Conservation (phyloP, 78 protist genomes). For the Chrysochromulina parva region DNA sequence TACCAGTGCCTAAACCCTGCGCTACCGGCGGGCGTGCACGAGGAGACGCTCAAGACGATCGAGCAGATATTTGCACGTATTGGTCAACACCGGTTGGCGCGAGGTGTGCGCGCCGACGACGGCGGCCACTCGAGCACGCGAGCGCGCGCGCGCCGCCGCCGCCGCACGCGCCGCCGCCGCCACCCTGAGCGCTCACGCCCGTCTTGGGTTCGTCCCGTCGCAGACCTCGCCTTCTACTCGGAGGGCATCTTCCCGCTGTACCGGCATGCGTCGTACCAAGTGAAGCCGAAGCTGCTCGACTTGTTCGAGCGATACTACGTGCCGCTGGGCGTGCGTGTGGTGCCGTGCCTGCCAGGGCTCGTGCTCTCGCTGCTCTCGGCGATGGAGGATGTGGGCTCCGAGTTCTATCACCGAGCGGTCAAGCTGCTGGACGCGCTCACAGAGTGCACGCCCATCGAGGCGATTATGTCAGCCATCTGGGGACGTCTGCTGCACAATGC, state of each 20-base stretch:
- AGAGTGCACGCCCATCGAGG: background rate
- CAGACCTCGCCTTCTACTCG: slow-evolving; percentile 45
- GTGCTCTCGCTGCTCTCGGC: slow-evolving; percentile 40
- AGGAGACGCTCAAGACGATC: slow-evolving; percentile 52
- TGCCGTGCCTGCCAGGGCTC: slow-evolving; percentile 55
- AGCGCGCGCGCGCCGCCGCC: no score
- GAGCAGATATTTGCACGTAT: slow-evolving; percentile 33
- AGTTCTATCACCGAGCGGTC: background rate
- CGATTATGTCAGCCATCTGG: slow-evolving; percentile 23
- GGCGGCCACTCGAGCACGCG: no score
- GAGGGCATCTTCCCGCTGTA: slow-evolving; percentile 49
- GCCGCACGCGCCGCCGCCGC: no score
- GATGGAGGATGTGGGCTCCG: background rate
- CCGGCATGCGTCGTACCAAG: slow-evolving; percentile 44
- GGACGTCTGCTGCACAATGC: background rate
- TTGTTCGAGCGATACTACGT: slow-evolving; percentile 46
- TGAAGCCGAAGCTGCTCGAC: slow-evolving; percentile 45
- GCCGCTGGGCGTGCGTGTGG: slow-evolving; percentile 25
- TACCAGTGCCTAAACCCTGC: slow-evolving; percentile 54
- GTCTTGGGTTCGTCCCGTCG: no score
- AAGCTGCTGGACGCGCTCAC: background rate
- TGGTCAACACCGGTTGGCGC: slow-evolving; percentile 15
- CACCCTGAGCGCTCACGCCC: no score
- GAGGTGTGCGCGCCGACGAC: no score
- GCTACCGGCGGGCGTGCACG: slow-evolving; percentile 61